Percentiles rank a stretch among this genome's conserved stretches.
These are phyloP conservation scores for Aspergillus luchuensis DNA, from an alignment of 2,329 filamentous ascomycete species.

Conservation along the genomic window DNA sequence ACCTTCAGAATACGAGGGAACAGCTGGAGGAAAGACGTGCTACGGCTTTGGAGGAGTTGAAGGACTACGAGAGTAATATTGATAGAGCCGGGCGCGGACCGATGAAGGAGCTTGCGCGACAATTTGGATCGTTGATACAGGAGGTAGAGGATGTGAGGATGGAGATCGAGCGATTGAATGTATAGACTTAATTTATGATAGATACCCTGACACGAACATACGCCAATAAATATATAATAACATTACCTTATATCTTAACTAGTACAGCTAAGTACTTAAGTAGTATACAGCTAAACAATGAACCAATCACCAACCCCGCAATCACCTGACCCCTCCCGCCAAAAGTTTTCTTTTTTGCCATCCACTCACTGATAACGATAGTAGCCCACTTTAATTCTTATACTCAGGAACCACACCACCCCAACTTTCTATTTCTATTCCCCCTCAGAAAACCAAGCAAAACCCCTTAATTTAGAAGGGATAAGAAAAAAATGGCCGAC, in stretches of 20 bases:
- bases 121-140: slow-evolving; percentile 40
- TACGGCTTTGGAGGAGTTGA: slow-evolving; percentile 35
- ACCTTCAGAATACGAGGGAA: slow-evolving; percentile 32
- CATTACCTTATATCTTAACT: too few relatives aligned
- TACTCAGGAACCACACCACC: neutral
- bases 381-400: neutral
- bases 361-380: neutral
- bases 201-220: too few relatives aligned
- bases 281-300: neutral
- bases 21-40: slow-evolving; percentile 35
- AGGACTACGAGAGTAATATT: slow-evolving; percentile 35
- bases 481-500: slow-evolving; percentile 56
- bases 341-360: slow-evolving; percentile 26
- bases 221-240: neutral
- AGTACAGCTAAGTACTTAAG: neutral
- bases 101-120: slow-evolving; percentile 41
- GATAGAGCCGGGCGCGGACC: slow-evolving; percentile 22
- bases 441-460: neutral
- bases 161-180: slow-evolving; percentile 33
- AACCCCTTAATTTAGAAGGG: neutral
- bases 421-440: neutral
- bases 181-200: slow-evolving; percentile 13
- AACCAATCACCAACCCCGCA: slow-evolving; percentile 16
- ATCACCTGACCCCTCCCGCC: slow-evolving; percentile 32
- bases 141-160: slow-evolving; percentile 37